Evolutionary conservation across 164 flowering plant genomes (phyloP).

Genomic region (Macadamia tetraphylla): DNA sequence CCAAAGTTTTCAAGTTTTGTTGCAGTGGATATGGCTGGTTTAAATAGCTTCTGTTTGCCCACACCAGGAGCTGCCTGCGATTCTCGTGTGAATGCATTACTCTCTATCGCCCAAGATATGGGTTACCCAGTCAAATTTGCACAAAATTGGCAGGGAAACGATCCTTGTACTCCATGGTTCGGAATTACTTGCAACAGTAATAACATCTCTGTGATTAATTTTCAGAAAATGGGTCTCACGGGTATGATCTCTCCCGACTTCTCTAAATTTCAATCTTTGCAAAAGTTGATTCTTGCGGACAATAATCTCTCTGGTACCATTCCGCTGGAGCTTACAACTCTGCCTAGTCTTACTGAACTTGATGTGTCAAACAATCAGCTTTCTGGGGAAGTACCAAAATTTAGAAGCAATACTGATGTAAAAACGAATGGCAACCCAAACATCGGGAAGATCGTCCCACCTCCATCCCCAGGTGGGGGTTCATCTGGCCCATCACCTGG

Average conservation of each 20-base stretch:
- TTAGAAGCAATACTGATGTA: conserved; percentile 33
- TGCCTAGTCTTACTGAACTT: conserved; percentile 38
- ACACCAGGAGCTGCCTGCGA: conserved; percentile 57
- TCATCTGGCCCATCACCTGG: conserved; percentile 9
- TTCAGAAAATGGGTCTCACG: conserved; percentile 43
- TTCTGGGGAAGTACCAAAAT: conserved; percentile 53
- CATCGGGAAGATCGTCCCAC: conserved; percentile 38
- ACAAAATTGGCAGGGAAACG: conserved; percentile 64
- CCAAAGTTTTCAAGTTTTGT: conserved; percentile 51
- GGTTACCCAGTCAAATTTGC: conserved; percentile 60
- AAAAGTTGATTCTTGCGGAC: conserved; percentile 41
- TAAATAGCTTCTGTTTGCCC: conserved; percentile 28
- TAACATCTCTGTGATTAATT: conserved; percentile 45
- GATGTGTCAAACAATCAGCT: conserved; percentile 69
- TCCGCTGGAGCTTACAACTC: conserved; percentile 48
- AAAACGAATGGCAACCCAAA: conserved; percentile 42
- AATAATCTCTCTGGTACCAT: conserved; percentile 66
- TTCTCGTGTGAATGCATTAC: conserved; percentile 43
- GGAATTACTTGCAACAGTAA: conserved; percentile 43
- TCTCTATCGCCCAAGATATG: conserved; percentile 44
- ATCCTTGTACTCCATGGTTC: conserved; percentile 61
- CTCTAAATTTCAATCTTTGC: conserved; percentile 32
- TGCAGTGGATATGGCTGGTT: conserved; percentile 28
- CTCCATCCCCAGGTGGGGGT: conserved; percentile 17
- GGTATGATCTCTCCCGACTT: conserved; percentile 71